Evolutionary conservation across 2,329 filamentous ascomycete genomes (phyloP).

Genomic region (Ceratocystis huliohia): DNA sequence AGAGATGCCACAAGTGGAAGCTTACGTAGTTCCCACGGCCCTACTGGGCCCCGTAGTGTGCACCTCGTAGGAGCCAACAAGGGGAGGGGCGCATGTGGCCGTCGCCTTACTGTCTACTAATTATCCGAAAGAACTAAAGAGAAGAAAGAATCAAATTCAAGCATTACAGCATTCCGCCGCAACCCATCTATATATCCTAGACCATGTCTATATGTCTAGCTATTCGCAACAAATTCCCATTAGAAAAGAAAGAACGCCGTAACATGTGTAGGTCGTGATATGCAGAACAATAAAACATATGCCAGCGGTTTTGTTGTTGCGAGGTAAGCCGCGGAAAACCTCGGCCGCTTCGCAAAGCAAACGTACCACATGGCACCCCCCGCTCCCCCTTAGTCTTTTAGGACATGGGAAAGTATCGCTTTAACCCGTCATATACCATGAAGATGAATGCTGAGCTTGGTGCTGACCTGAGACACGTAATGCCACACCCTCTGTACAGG

Average conservation of each 20-base stretch:
- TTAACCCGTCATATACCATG: constrained; percentile 81
- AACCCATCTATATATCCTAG: background rate
- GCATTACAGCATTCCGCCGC: background rate
- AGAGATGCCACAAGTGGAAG: too few relatives aligned
- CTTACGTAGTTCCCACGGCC: too few relatives aligned
- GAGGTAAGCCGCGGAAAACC: background rate
- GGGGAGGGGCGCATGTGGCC: too few relatives aligned
- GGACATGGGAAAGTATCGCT: constrained; percentile 48
- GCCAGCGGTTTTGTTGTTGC: background rate
- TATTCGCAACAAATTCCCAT: background rate
- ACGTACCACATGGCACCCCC: background rate
- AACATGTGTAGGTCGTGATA: background rate
- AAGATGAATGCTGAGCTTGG: constrained; percentile 98
- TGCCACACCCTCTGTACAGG: constrained; percentile 86
- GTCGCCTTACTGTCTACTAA: too few relatives aligned
- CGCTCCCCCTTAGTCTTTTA: constrained; percentile 21
- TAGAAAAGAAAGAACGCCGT: background rate
- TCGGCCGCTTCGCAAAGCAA: background rate
- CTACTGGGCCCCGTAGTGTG: too few relatives aligned
- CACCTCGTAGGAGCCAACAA: too few relatives aligned
- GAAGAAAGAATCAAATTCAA: background rate
- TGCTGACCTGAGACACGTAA: constrained; percentile 75
- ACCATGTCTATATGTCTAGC: background rate
- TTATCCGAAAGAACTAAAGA: background rate
- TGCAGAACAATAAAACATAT: background rate